Conservation (phyloP, 2,329 filamentous ascomycete genomes). For the Verticillium dahliae region DNA sequence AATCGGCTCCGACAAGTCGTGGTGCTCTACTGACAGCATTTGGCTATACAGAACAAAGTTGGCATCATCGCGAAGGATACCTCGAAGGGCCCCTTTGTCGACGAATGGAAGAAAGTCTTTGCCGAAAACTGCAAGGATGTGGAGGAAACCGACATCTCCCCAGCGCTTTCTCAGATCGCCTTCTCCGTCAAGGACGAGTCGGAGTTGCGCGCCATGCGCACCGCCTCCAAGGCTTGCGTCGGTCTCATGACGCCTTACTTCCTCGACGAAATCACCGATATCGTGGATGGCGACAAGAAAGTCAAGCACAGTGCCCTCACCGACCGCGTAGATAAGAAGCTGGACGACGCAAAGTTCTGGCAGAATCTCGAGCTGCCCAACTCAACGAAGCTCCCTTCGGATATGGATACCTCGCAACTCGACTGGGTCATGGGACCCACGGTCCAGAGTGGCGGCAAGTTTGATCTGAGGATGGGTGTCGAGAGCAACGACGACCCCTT, state of each 20-base stretch:
- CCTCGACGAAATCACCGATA: slow-evolving; percentile 94
- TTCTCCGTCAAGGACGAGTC: slow-evolving; percentile 93
- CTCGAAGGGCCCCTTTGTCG: slow-evolving; percentile 80
- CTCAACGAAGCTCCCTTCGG: slow-evolving; percentile 70
- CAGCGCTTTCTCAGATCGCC: slow-evolving; percentile 73
- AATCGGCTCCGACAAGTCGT: neutral
- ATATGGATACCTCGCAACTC: slow-evolving; percentile 81
- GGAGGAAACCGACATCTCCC: slow-evolving; percentile 80
- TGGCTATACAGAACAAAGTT: slow-evolving; percentile 66
- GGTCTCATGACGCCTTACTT: slow-evolving; percentile 95
- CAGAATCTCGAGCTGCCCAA: slow-evolving; percentile 65
- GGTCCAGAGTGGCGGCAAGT: slow-evolving; percentile 92
- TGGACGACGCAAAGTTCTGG: slow-evolving; percentile 93
- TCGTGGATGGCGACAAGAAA: slow-evolving; percentile 94
- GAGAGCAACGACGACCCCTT: slow-evolving; percentile 77
- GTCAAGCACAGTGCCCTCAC: slow-evolving; percentile 83
- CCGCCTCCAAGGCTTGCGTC: slow-evolving; percentile 88
- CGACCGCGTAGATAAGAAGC: slow-evolving; percentile 83
- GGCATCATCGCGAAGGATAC: slow-evolving; percentile 80
- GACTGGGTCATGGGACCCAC: slow-evolving; percentile 91
- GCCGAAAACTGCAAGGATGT: slow-evolving; percentile 73
- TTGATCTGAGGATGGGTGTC: slow-evolving; percentile 76
- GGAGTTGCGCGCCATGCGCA: slow-evolving; percentile 89
- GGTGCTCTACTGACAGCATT: slow-evolving; percentile 2
- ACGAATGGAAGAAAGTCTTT: slow-evolving; percentile 90